Evolutionary conservation across 306 rosid genomes (phyloP).

Genomic region (Dryas drummondii): DNA sequence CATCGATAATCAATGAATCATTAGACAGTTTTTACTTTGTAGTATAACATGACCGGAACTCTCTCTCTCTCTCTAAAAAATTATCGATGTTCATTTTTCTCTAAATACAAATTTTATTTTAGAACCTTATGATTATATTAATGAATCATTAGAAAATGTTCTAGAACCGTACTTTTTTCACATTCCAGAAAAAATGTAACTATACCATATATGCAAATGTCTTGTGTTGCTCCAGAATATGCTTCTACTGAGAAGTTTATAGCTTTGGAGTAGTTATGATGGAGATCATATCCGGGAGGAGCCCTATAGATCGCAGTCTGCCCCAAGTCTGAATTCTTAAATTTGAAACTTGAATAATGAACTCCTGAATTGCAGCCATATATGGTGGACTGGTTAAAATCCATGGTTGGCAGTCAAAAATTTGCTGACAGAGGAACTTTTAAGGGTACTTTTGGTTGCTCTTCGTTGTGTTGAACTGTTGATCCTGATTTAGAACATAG

Average conservation of each 20-base stretch:
- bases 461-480: constrained; percentile 58
- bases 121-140: too few relatives aligned
- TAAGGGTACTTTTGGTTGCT: constrained; percentile 48
- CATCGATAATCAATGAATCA: neutral
- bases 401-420: constrained; percentile 40
- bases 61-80: too few relatives aligned
- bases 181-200: too few relatives aligned
- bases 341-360: neutral
- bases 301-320: constrained; percentile 30
- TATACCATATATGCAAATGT: too few relatives aligned
- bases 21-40: neutral
- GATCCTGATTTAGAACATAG: constrained; percentile 47
- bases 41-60: too few relatives aligned
- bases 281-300: constrained; percentile 66
- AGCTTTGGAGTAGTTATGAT: constrained; percentile 60
- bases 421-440: constrained; percentile 41
- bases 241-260: constrained; percentile 44
- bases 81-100: too few relatives aligned
- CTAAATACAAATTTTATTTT: too few relatives aligned
- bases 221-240: constrained; percentile 25
- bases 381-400: constrained; percentile 59
- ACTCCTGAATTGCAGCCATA: constrained; percentile 37
- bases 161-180: too few relatives aligned
- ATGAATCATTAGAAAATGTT: too few relatives aligned
- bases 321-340: too few relatives aligned